Evolutionary conservation across 495 filamentous ascomycete species (phyloP), one percentile per base, ranked within the genome.

Genomic region (Friedmanniomyces simplex): DNA sequence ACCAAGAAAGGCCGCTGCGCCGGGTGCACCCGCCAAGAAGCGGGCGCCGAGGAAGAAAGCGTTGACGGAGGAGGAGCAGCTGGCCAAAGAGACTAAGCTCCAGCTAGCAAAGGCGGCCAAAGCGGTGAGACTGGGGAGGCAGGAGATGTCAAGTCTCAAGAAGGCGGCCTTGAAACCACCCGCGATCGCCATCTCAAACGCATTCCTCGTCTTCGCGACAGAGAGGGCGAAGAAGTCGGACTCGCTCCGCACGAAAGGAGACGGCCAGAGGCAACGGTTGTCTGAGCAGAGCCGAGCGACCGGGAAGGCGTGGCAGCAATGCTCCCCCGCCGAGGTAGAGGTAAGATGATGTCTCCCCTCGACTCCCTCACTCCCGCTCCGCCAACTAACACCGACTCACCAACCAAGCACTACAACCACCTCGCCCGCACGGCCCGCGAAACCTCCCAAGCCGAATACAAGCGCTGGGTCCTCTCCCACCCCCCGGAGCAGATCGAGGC

Each of bases 391-490:
- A 10, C 22, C 16, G 13, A 55, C 50, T 11, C 14, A 37, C 12
- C 30, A 52, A n/a, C 55, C n/a, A n/a, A 77, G 78, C 68, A 69
- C 63, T 80, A 77, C 59, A 73, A 76, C 59, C 72, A 76, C 32
- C 67, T 76, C 30, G 80, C 76, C 36, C 70, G 70, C 26, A 59
- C 77, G 55, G 80, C 78, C 62, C 75, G 67, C 36, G 64, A 73
- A 21, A 63, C 65, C 10, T 78, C 77, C 52, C 58, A 65, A 2
- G 73, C 74, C 20, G 66, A 68, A 0, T 77, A 78, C 60, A 73
- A 75, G 30, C 61, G 74, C 26, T 94, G 84, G 84, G 62, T 91
- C 28, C 66, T 78, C 28, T 71, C 68, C 5, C 70, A 85, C 63
- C 76, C 82, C 6, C 76, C 78, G 1, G 58, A 71, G 4, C 67